A percentile compares a stretch with the other conserved stretches of the same genome.
Conservation (phyloP, 495 filamentous ascomycete genomes). For the Immersiella caudata region DNA sequence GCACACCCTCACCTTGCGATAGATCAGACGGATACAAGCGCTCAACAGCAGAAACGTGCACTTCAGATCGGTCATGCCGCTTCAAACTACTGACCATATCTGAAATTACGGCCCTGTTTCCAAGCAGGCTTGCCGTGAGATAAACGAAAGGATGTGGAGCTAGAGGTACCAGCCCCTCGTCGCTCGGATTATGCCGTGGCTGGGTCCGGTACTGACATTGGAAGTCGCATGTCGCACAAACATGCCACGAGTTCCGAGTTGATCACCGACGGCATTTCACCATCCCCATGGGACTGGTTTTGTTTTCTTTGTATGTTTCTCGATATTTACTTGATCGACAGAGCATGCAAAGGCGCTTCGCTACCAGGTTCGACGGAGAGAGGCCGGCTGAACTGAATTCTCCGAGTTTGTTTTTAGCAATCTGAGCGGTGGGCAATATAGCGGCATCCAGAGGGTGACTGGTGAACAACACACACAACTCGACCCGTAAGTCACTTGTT, state of each 20-base stretch:
- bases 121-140: not conserved
- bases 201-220: not conserved
- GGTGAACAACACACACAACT: not conserved
- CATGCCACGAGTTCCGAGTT: not conserved
- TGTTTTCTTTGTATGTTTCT: too few relatives aligned
- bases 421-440: constrained; percentile 11
- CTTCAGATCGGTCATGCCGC: not conserved
- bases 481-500: not conserved
- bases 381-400: constrained; percentile 13
- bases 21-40: not conserved
- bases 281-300: not conserved
- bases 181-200: constrained; percentile 2
- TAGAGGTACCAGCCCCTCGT: not conserved
- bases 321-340: not conserved
- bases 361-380: constrained; percentile 14
- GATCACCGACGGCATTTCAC: not conserved
- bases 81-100: not conserved
- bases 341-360: constrained; percentile 9
- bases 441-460: not conserved
- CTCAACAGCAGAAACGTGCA: not conserved
- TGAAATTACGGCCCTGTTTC: not conserved
- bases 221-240: not conserved
- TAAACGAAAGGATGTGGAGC: not conserved
- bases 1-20: not conserved
- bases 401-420: constrained; percentile 23